Base-by-base conservation (phyloP, 805 yeast genomes). In the Cyberlindnera misumaiensis region DNA sequence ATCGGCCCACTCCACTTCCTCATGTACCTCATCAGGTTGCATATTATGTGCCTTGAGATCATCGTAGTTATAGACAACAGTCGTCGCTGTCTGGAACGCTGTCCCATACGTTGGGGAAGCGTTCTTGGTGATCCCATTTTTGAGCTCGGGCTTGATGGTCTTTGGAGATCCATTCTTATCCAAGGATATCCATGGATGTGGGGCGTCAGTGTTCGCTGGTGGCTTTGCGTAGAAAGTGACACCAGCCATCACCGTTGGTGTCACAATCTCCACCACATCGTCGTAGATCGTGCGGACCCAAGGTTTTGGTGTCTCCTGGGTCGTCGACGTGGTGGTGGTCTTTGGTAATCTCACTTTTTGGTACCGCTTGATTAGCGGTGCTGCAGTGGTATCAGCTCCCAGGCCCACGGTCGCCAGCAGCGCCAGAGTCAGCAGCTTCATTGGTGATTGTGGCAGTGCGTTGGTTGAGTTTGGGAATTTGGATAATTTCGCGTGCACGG, bases 161-260 rank as follows among this genome's bases (percentile, higher is more conserved):
- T 81, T 79, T 38, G 96, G 95, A 9, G 70, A 59, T 13, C 96
- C 96, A 44, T 80, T 75, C 45, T 80, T 78, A 42, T 86, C 73
- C 53, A 87, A 66, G 2, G 86, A 73, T 29, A 87, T 66, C 96
- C 96, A 87, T 8, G 86, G 87, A 42, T 77, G 78, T 46, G 86
- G 70, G 9, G 83, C 81, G 47, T 79, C 67, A 5, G 86, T 74
- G 1, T 70, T 62, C 8, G 56, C 54, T 13, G 60, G 53, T 3
- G 77, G 78, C 39, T 67, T 66, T 2, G 60, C 70, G 30, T 64
- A 61, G 40, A 72, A 70, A 2, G 80, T 74, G 12, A 75, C 79
- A 28, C 78, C 79, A 33, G 68, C 74, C 45, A 73, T 68, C 32
- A 81, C 80, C 1, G 67, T 65, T 3, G 94, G 87, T 0, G 90